phyloP scores from a whole-genome alignment of 768 basidiomycete genomes.

The Boletus edulis region DNA sequence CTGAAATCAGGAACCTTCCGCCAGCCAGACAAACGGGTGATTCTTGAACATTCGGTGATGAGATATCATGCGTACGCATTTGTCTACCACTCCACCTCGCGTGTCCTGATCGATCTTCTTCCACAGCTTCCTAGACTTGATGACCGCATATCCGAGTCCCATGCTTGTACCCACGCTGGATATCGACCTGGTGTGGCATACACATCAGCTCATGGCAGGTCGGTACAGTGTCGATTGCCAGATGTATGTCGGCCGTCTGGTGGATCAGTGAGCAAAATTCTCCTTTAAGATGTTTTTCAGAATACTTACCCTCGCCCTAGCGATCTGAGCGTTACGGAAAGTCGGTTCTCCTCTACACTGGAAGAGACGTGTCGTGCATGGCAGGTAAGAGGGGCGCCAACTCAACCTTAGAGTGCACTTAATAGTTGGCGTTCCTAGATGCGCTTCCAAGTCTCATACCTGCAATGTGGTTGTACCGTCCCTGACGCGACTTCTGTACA shows the following conservation, averaged over 20 bases:
- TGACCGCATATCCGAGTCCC: slow-evolving; percentile 39
- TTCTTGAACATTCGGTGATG: slow-evolving; percentile 47
- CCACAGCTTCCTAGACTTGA: slow-evolving; percentile 53
- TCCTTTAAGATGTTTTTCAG: no score
- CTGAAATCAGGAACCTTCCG: slow-evolving; percentile 41
- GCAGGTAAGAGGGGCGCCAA: slow-evolving; percentile 32
- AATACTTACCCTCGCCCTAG: slow-evolving; percentile 26
- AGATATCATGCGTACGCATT: slow-evolving; percentile 57
- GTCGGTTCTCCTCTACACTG: slow-evolving; percentile 42
- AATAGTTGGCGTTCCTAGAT: slow-evolving; percentile 9
- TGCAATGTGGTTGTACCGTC: slow-evolving; percentile 57
- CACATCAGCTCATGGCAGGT: slow-evolving; percentile 56
- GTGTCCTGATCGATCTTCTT: neutral
- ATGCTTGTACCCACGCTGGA: slow-evolving; percentile 66
- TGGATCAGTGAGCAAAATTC: slow-evolving; percentile 50
- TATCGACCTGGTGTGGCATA: slow-evolving; percentile 76
- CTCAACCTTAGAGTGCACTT: neutral
- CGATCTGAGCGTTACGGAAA: slow-evolving; percentile 50
- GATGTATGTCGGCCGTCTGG: slow-evolving; percentile 40
- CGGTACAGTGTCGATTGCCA: slow-evolving; percentile 47
- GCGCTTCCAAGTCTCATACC: slow-evolving; percentile 53
- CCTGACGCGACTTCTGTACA: slow-evolving; percentile 45
- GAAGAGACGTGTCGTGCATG: slow-evolving; percentile 53
- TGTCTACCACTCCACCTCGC: neutral
- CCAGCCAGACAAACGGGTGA: slow-evolving; percentile 33